Evolutionary conservation across 2,329 filamentous ascomycete genomes (phyloP).

Genomic region (Aschersonia sp.): DNA sequence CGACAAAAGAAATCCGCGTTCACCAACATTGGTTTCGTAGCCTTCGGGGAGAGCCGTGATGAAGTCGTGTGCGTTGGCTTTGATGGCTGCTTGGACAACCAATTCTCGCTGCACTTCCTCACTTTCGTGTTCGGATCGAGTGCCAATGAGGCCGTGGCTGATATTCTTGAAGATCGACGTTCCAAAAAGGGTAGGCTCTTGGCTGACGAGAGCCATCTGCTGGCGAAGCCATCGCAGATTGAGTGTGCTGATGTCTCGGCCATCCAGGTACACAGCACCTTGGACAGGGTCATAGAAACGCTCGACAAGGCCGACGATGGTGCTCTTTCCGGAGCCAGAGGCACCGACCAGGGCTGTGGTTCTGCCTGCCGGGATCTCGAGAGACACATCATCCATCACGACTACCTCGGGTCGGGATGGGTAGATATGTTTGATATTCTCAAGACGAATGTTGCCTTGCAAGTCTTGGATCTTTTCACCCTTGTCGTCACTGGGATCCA

Average conservation of each 20-base stretch:
- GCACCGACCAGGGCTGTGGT: slow-evolving; percentile 87
- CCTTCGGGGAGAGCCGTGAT: slow-evolving; percentile 68
- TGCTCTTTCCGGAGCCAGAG: slow-evolving; percentile 89
- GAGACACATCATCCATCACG: slow-evolving; percentile 71
- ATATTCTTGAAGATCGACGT: slow-evolving; percentile 87
- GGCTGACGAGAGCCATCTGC: slow-evolving; percentile 82
- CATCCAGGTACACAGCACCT: slow-evolving; percentile 68
- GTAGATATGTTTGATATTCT: slow-evolving; percentile 82
- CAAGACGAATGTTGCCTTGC: slow-evolving; percentile 65
- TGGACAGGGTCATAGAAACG: slow-evolving; percentile 85
- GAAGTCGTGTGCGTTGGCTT: slow-evolving; percentile 91
- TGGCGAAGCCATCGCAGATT: slow-evolving; percentile 86
- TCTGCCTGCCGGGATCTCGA: slow-evolving; percentile 75
- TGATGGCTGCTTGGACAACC: slow-evolving; percentile 69
- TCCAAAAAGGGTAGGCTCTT: slow-evolving; percentile 83
- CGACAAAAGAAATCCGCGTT: slow-evolving; percentile 81
- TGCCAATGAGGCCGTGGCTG: slow-evolving; percentile 77
- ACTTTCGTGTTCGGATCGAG: slow-evolving; percentile 50
- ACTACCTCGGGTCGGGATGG: slow-evolving; percentile 82
- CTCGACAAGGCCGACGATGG: slow-evolving; percentile 84
- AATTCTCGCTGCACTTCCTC: slow-evolving; percentile 56
- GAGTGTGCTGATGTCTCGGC: slow-evolving; percentile 62
- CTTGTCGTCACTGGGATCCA: slow-evolving; percentile 57
- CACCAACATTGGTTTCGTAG: slow-evolving; percentile 90
- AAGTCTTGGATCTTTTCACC: slow-evolving; percentile 63